Base-by-base conservation (phyloP, 192 early-diverging fungal species). In the Geosiphon pyriformis region DNA sequence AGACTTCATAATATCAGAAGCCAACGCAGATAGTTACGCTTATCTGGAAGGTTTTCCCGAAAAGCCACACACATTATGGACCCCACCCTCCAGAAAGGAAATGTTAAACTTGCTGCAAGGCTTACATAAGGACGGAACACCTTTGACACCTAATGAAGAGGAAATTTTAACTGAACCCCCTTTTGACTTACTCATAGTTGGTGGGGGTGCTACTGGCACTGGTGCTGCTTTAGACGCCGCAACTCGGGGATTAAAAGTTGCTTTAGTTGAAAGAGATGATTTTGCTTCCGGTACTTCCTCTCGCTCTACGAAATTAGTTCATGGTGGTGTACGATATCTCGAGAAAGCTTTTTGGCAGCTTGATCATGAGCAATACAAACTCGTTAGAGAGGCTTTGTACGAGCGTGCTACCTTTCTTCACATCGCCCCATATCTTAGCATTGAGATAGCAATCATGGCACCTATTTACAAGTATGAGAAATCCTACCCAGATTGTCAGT, bases 281-380 rank as follows among this genome's bases (percentile, higher is more conserved):
- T 98, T 94, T 85, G 82, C 93, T 11, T 82, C 88, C 18, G 95
- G 96, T 26, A 96, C 96, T 2, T 91, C 88, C 35, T 94, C 92
- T 1, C 77, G 92, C 52, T 92, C 90, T 25, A 98, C 96, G 18
- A 98, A 98, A 73, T 83, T 98, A 20, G 92, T 98, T 26, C 96
- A 98, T 70, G 96, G 96, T 63, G 96, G 96, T 59, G 96, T 98
- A 30, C 82, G 96, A 61, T 98, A 98, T 75, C 80, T 98, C 58
- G 90, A 98, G 70, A 98, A 98, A 82, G 94, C 96, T 23, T 87
- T 98, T 57, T 82, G 86, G 78, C 93, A 95, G 53, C 74, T 94
- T 27, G 96, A 98, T 70, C 93, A 92, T 78, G 94, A 91, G 78
- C 96, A 98, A 74, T 95, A 90, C 88, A 92, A 92, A 76, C 83